Percentiles rank a stretch among this genome's conserved stretches.
These are phyloP conservation scores for Lasiosphaeris hirsuta DNA, from an alignment of 495 filamentous ascomycete genomes.

Conservation along the genomic window DNA sequence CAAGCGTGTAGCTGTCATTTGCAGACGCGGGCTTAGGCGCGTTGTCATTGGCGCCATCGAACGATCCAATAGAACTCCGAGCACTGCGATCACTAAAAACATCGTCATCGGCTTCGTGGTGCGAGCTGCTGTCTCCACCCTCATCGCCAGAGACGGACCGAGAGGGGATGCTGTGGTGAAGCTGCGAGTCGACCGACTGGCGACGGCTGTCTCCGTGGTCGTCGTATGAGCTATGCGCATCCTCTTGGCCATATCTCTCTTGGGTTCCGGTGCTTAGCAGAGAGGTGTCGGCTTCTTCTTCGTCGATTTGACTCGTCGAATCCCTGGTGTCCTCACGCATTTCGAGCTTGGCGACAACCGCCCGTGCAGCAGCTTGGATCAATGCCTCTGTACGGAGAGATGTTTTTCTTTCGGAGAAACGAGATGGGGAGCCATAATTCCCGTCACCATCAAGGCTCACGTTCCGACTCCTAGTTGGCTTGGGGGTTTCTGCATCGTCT, in stretches of 20 bases:
- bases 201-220: constrained; percentile 14
- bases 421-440: neutral
- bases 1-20: constrained; percentile 8
- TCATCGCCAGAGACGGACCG: constrained; percentile 27
- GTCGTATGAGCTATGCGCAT: constrained; percentile 9
- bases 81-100: constrained; percentile 53
- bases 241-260: constrained; percentile 27
- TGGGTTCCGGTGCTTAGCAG: constrained; percentile 32
- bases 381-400: constrained; percentile 37
- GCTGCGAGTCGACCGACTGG: constrained; percentile 18
- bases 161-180: constrained; percentile 20
- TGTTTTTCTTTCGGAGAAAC: constrained; percentile 18
- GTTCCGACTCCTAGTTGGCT: constrained; percentile 6
- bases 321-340: constrained; percentile 16
- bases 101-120: constrained; percentile 51
- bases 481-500: neutral
- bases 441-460: neutral
- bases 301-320: constrained; percentile 7
- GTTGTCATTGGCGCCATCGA: constrained; percentile 28
- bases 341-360: constrained; percentile 38
- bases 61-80: constrained; percentile 44
- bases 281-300: constrained; percentile 30
- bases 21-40: constrained; percentile 11
- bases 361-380: constrained; percentile 44
- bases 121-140: constrained; percentile 40